Evolutionary conservation across 805 yeast genomes (phyloP), one percentile per base, ranked within the genome.

Genomic region (Monosporozyma yasuniensis): DNA sequence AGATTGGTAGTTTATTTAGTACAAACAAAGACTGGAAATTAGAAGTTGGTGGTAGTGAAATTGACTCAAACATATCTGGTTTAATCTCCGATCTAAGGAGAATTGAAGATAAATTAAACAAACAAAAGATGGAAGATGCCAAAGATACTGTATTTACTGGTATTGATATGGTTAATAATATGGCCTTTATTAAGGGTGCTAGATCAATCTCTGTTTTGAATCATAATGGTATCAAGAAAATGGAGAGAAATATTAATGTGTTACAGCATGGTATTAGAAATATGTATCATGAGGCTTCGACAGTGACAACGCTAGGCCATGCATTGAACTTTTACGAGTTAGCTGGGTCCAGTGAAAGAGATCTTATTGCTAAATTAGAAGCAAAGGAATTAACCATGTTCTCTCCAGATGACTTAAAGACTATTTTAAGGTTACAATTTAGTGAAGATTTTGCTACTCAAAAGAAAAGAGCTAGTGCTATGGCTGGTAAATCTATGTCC

Each of bases 191-290:
- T 19, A 38, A 46, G 7, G 66, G 64, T 4, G 56, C 66, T 7
- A 52, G 54, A 3, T 58, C 63, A 1, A 59, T 66, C 7, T 46
- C 50, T 8, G 57, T 57, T 1, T 44, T 65, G 25, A 66, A 65
- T 49, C 46, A 49, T n/a, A 61, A 61, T 47, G 70, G 70, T 44
- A 51, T 57, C 7, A 65, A 60, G 44, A 65, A 61, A 30, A 54
- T 66, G 47, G 42, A 57, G 9, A 65, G 62, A 50, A 66, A 66
- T 37, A 60, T 64, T 6, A 64, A 57, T 23, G 61, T 58, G 18
- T 48, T 65, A 37, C 70, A 66, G 48, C 65, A 64, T 42, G 55
- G 61, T 9, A 57, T 55, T 27, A 59, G 67, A 52, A 60, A 56
- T 28, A 49, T 63, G 9, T 49, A 56, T 28, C 49, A 52, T 6